Evolutionary conservation across 2,329 filamentous ascomycete genomes (phyloP), one percentile per base, ranked within the genome.

Genomic region (Aschersonia sp.): DNA sequence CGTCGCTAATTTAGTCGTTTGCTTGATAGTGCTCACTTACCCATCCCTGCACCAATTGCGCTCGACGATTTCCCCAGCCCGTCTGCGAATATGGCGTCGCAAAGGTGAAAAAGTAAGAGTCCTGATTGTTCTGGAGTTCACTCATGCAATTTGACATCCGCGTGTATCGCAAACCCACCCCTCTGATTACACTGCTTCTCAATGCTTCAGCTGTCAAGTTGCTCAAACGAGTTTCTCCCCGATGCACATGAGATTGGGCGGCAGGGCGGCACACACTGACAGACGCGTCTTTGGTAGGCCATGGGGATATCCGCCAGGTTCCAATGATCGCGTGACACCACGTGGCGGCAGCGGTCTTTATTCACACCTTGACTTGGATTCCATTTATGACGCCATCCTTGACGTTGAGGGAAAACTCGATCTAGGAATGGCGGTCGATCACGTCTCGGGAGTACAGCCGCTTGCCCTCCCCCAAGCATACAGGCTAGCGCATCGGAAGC

Each of bases 21-120:
- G 8, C 35, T 35, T 50, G 39, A 29, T 51, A 76, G 73, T 77
- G 73, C 56, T 72, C 74, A 53, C 71, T 75, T 53, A 67, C 68
- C 30, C 70, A 72, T 32, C 73, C 73, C 11, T 76, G 73, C 58
- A 68, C 67, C 42, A 75, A 76, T 54, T 77, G 73, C 52, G 60
- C 66, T 30, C 68, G 73, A 39, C 65, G 73, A 32, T 76, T 72
- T 51, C 73, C 73, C 0, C 70, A 68, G 46, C 72, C 72, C 1
- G 54, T 61, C 6, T 77, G 73, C 56, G 66, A 73, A 52, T 77
- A 77, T 49, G 57, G 50, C 31, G 47, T 48, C 40, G 47, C 49
- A 30, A 55, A 57, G 37, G 42, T 49, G n/a, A 62, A 56, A 46
- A 56, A 52, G 57, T 57, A 50, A 42, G 14, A 11, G 22, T 22